Conservation (phyloP, 495 filamentous ascomycete species). For the Ascodesmis nigricans region DNA sequence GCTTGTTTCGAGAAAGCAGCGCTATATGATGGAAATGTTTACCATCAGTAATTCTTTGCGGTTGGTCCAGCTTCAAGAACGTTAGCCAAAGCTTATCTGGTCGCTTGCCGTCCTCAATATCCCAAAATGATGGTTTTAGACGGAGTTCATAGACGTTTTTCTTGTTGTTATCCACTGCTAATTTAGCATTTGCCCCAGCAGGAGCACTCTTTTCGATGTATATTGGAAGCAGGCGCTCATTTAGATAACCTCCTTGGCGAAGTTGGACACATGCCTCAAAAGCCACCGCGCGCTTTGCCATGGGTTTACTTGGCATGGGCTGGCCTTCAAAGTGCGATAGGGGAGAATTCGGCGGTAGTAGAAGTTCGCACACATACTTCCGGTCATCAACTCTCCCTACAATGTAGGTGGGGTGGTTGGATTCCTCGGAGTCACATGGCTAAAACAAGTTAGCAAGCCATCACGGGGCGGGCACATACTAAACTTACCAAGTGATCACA, state of each 20-base stretch:
- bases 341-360: conserved; percentile 57
- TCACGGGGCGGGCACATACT: neutral
- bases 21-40: conserved; percentile 40
- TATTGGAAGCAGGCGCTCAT: conserved; percentile 53
- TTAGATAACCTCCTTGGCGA: conserved; percentile 40
- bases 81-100: conserved; percentile 41
- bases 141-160: conserved; percentile 52
- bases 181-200: conserved; percentile 74
- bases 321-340: conserved; percentile 41
- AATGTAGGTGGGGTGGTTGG: conserved; percentile 38
- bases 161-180: conserved; percentile 62
- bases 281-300: conserved; percentile 77
- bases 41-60: conserved; percentile 30
- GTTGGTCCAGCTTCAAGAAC: conserved; percentile 37
- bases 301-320: conserved; percentile 38
- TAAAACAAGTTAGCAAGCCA: conserved; percentile 14
- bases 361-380: conserved; percentile 56
- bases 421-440: conserved; percentile 38
- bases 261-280: conserved; percentile 65
- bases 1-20: conserved; percentile 43
- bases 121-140: conserved; percentile 60
- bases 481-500: conserved; percentile 32
- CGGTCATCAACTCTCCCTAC: conserved; percentile 29
- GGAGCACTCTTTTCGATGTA: conserved; percentile 44
- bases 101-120: conserved; percentile 26